These are phyloP conservation scores for Naganishia randhawae DNA, from an alignment of 768 basidiomycete species.

Conservation along the genomic window DNA sequence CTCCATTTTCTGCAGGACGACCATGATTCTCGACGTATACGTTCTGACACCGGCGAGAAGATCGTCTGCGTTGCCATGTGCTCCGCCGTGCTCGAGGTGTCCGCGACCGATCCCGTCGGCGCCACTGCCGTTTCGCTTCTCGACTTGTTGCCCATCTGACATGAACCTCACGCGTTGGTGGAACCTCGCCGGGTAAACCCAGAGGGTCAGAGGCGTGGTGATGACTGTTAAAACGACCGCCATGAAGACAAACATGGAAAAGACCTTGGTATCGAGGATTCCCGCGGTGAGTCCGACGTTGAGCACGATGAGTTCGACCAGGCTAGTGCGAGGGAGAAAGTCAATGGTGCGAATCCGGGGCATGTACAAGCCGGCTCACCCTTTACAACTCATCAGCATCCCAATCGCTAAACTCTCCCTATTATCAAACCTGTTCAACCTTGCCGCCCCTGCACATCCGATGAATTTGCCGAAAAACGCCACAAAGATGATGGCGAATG, in stretches of 20 bases:
- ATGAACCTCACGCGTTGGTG: slow-evolving; percentile 40
- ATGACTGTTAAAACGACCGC: slow-evolving; percentile 72
- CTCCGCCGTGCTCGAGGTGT: slow-evolving; percentile 1
- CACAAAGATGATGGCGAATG: slow-evolving; percentile 66
- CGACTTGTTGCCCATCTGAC: slow-evolving; percentile 12
- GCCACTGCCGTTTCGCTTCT: background rate
- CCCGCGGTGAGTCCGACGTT: slow-evolving; percentile 74
- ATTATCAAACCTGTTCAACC: slow-evolving; percentile 61
- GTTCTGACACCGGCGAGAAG: slow-evolving; percentile 31
- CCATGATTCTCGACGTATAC: slow-evolving; percentile 64
- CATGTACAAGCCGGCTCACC: slow-evolving; percentile 52
- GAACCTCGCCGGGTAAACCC: slow-evolving; percentile 67
- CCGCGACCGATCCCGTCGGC: slow-evolving; percentile 26
- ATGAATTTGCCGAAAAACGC: slow-evolving; percentile 77
- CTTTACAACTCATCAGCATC: slow-evolving; percentile 84
- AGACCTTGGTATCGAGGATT: slow-evolving; percentile 63
- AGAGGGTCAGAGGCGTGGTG: slow-evolving; percentile 74
- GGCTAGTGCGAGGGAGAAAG: slow-evolving; percentile 47
- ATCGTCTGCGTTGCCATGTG: slow-evolving; percentile 8
- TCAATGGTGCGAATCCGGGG: slow-evolving; percentile 1
- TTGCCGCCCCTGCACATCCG: slow-evolving; percentile 63
- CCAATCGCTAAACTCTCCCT: slow-evolving; percentile 82
- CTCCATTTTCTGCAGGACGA: slow-evolving; percentile 85
- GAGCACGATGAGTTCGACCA: slow-evolving; percentile 87
- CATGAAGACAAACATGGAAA: slow-evolving; percentile 83